Base-by-base conservation (phyloP, 2,329 filamentous ascomycete genomes). In the Lecanicillium sp. region DNA sequence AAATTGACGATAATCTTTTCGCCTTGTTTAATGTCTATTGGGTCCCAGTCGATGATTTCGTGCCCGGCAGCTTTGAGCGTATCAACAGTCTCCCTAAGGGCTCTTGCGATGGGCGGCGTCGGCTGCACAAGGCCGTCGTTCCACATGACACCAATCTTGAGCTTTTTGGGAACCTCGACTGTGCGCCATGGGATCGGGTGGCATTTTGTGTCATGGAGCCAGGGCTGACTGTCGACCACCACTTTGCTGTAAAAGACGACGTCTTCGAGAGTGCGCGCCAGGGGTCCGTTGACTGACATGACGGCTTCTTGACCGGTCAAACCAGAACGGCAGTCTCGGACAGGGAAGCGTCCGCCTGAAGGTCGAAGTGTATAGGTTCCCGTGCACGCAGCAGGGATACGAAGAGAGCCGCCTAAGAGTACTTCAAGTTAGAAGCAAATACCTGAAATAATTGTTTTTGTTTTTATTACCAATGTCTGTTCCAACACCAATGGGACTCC, bases 251-350 rank as follows among this genome's bases (percentile, higher is more conserved):
- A 81, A 3, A 73, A 43, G 29, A 66, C 63, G 2, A 82, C 60
- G 43, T 80, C 77, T 5, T 62, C 61, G 0, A 83, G 56, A 0
- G 68, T 71, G 19, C 64, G 64, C 2, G 72, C 68, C 63, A 84
- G 65, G 0, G 79, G 79, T 0, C 80, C 79, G 45, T 81, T 80
- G 25, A 82, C 75, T 15, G 73, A 77, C 37, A 66, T 64, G 0
- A 83, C 73, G 3, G 76, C 73, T 53, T 83, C 79, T 50, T 83
- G 78, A 3, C 79, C 79, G 1, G 73, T 68, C 55, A 83, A 67
- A 8, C 76, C 77, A 2, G 73, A 77, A 30, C 73, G 58, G 45
- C 60, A 64, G 41, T 63, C 56, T 18, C 64, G 54, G 4, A 76
- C 75, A 0, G 78, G 75, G 47, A 80, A 80, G 8, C 78, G 67